Base-by-base conservation (phyloP, 2,329 filamentous ascomycete species). In the Polytolypa hystricis region DNA sequence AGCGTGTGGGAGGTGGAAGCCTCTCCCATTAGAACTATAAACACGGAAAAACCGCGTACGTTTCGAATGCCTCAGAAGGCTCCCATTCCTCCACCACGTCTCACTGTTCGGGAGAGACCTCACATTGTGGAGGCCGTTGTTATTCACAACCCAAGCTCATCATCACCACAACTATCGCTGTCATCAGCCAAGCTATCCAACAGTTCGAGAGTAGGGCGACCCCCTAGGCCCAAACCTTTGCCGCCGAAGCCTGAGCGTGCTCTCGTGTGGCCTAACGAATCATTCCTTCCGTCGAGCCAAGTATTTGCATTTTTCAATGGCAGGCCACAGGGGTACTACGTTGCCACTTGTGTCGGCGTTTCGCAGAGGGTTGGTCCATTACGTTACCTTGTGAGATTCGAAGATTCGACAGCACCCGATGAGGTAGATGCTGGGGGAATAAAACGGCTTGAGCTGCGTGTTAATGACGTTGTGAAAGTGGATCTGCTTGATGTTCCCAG, bases 281-380 rank as follows among this genome's bases (percentile, higher is more conserved):
- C 41, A 21, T 25, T 25, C 7, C n/a, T 25, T 25, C 21, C n/a
- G 9, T 66, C 67, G 4, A 69, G 71, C 37, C 65, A 75, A 42
- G 65, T 79, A 0, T 65, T 78, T 42, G 73, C 74, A 5, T 61
- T 64, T 18, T 79, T 74, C 65, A 73, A 66, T 44, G 67, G 69
- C 14, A 60, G 60, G n/a, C 66, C 61, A 32, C 65, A 66, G 36
- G 63, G 58, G n/a, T 79, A 70, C 49, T 77, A 74, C 48, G 73
- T 75, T 32, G 75, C 71, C 6, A 73, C 66, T n/a, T 78, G 68
- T 46, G 52, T 76, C 21, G 69, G 67, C 2, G 57, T 55, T 11
- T 57, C 65, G 14, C 52, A 59, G 30, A 48, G 54, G 2, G 52
- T 57, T 8, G 47, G 54, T 0, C 57, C 65, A 34, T 47, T 47